Conservation (phyloP, 495 filamentous ascomycete genomes). For the Podospora fimiseda region DNA sequence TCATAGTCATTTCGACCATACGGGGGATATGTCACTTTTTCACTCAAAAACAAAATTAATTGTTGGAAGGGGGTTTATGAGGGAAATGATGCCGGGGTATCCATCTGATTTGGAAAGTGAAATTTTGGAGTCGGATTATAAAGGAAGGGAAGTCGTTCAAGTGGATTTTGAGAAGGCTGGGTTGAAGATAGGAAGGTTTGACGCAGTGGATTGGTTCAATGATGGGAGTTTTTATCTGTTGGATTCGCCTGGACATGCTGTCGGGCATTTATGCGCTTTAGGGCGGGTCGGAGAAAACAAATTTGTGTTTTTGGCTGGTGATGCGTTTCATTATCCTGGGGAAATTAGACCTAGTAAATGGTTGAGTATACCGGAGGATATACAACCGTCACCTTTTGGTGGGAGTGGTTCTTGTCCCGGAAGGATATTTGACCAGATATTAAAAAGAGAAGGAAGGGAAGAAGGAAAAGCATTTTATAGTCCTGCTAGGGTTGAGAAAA, state of each 20-base stretch:
- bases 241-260: conserved; percentile 49
- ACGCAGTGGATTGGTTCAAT: conserved; percentile 54
- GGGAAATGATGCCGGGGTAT: conserved; percentile 41
- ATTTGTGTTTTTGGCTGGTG: conserved; percentile 53
- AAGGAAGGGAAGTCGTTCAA: conserved; percentile 36
- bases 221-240: conserved; percentile 57
- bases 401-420: conserved; percentile 29
- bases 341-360: conserved; percentile 47
- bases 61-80: conserved; percentile 53
- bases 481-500: too few species aligned
- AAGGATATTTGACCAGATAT: conserved; percentile 32
- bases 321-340: conserved; percentile 48
- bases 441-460: conserved; percentile 14
- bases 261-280: conserved; percentile 52
- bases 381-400: conserved; percentile 37
- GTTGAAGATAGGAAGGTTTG: conserved; percentile 42
- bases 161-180: conserved; percentile 35
- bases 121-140: conserved; percentile 42
- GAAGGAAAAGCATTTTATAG: conserved; percentile 32
- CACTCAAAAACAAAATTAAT: conserved; percentile 43
- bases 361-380: conserved; percentile 40
- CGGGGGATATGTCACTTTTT: conserved; percentile 49
- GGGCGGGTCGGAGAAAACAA: conserved; percentile 44
- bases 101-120: conserved; percentile 37
- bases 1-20: conserved; percentile 58